Conservation (phyloP, 306 rosid genomes). For the Medicago lupulina region DNA sequence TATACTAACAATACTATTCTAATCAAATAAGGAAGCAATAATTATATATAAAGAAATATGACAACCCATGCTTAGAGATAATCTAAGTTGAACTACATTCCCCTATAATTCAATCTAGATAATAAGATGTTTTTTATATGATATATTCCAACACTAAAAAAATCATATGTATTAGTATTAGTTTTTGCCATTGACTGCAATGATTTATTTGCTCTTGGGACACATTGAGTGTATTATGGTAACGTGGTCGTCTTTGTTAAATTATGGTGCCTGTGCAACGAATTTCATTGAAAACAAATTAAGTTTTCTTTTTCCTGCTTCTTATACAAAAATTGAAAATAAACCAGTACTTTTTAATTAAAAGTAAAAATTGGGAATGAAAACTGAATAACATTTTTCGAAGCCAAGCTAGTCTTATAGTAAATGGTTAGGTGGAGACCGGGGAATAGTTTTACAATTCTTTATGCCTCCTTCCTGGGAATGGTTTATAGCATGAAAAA, state of each 20-base stretch:
- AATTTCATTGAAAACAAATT: slow-evolving; percentile 2
- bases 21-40: background rate
- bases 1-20: background rate
- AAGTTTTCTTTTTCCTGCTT: background rate
- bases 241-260: background rate
- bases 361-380: too few species aligned
- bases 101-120: background rate
- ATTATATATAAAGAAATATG: slow-evolving; percentile 9
- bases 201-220: slow-evolving; percentile 18
- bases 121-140: background rate
- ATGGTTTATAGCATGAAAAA: background rate
- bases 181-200: slow-evolving; percentile 23
- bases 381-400: background rate
- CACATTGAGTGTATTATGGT: slow-evolving; percentile 8
- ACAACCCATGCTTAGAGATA: background rate
- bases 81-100: background rate
- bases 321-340: background rate
- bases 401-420: slow-evolving; percentile 1
- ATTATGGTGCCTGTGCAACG: slow-evolving; percentile 2
- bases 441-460: background rate
- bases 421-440: background rate
- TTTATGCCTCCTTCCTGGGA: too few species aligned
- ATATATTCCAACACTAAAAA: background rate
- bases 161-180: slow-evolving; percentile 18
- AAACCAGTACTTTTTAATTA: too few species aligned